Percentiles rank a stretch among this genome's conserved stretches.
phyloP scores from a whole-genome alignment of 805 yeast genomes.

The Saturnispora serradocipensis region DNA sequence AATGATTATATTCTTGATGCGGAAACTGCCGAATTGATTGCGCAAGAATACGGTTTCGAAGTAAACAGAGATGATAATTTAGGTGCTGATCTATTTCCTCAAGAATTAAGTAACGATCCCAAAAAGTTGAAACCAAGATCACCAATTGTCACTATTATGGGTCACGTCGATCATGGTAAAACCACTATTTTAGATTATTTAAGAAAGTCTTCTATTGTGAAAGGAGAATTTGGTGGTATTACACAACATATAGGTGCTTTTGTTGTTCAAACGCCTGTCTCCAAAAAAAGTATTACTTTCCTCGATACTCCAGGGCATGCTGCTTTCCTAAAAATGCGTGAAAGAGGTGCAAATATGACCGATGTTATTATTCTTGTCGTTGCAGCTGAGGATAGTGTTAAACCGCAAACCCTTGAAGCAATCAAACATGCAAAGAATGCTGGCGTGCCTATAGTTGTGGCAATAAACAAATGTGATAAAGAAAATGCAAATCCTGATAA shows the following conservation, averaged over 20 bases:
- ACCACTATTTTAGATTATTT: conserved; percentile 86
- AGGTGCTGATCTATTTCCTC: conserved; percentile 53
- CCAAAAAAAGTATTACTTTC: conserved; percentile 74
- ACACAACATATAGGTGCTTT: conserved; percentile 98
- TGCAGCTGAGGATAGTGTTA: conserved; percentile 95
- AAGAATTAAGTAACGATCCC: conserved; percentile 41
- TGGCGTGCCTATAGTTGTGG: conserved; percentile 79
- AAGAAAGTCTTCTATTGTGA: conserved; percentile 76
- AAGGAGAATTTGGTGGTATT: conserved; percentile 88
- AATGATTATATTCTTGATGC: conserved; percentile 75
- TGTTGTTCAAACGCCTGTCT: conserved; percentile 67
- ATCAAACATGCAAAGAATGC: conserved; percentile 83
- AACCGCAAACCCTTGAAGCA: conserved; percentile 96
- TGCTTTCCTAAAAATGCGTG: conserved; percentile 92
- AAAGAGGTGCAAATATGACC: conserved; percentile 90
- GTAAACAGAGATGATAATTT: conserved; percentile 46
- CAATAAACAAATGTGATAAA: conserved; percentile 86
- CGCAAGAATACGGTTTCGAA: conserved; percentile 80
- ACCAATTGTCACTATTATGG: conserved; percentile 96
- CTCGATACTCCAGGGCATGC: conserved; percentile 98
- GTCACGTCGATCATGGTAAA: conserved; percentile 98
- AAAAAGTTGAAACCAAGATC: conserved; percentile 56
- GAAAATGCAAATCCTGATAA: conserved; percentile 65
- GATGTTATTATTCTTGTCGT: conserved; percentile 89
- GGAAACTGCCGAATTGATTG: conserved; percentile 78